These are phyloP conservation scores for Colletotrichum siamense DNA, from an alignment of 2,329 filamentous ascomycete genomes.

Conservation along the genomic window DNA sequence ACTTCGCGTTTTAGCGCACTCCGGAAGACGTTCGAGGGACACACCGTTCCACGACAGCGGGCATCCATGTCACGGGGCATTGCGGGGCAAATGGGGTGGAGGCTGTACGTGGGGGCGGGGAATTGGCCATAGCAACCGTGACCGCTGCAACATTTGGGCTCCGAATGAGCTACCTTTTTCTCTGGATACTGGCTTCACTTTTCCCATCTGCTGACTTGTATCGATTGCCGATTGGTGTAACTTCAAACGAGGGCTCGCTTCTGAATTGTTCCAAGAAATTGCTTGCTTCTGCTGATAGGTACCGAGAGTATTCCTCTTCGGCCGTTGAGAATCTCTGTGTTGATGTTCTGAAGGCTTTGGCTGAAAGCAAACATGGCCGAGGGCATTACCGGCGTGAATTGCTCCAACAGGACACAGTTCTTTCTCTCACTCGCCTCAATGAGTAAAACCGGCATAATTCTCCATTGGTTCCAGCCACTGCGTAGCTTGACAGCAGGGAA, in stretches of 20 bases:
- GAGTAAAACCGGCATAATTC: constrained; percentile 5
- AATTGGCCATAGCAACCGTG: background rate
- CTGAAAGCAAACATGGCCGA: background rate
- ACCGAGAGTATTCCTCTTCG: background rate
- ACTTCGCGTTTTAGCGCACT: background rate
- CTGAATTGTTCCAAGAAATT: background rate
- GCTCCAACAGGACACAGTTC: background rate
- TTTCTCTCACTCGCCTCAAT: background rate
- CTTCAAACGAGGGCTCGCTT: background rate
- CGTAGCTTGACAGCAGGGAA: background rate
- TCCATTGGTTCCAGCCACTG: background rate
- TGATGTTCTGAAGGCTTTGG: background rate
- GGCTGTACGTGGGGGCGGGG: constrained; percentile 5
- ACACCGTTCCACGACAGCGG: background rate
- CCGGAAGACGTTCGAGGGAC: background rate
- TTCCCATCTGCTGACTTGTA: background rate
- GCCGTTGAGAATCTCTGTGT: background rate
- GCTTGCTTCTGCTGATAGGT: background rate
- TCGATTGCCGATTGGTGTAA: background rate
- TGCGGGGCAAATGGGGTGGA: background rate
- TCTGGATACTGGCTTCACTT: background rate
- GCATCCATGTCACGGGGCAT: background rate
- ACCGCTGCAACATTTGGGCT: background rate
- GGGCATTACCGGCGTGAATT: constrained; percentile 11
- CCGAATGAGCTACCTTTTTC: background rate